A percentile compares a stretch with the other conserved stretches of the same genome.
Conservation (phyloP, 2,329 filamentous ascomycete species). For the Elsinoe arachidis region DNA sequence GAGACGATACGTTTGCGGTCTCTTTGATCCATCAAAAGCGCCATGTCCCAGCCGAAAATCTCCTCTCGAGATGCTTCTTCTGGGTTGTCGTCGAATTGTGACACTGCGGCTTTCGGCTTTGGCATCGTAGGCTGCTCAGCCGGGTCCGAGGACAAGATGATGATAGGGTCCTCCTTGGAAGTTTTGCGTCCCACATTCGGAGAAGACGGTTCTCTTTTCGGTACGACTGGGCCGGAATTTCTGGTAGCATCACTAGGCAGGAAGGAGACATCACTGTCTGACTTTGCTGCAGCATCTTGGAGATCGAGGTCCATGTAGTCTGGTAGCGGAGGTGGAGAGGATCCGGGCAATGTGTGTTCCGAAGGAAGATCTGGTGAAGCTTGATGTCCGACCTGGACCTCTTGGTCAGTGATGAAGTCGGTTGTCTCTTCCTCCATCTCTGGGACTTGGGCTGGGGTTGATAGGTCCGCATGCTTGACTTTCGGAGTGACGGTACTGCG, state of each 20-base stretch:
- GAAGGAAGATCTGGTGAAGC: background rate
- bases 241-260: slow-evolving; percentile 2
- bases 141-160: slow-evolving; percentile 4
- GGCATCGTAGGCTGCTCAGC: background rate
- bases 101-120: background rate
- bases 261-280: slow-evolving; percentile 1
- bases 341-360: background rate
- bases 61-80: background rate
- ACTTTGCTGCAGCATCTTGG: background rate
- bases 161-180: background rate
- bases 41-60: background rate
- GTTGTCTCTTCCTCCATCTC: slow-evolving; percentile 4
- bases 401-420: slow-evolving; percentile 5
- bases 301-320: background rate
- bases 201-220: background rate
- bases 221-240: background rate
- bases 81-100: background rate
- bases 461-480: background rate
- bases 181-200: background rate
- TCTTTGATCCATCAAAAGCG: background rate
- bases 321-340: background rate
- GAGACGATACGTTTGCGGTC: slow-evolving; percentile 11
- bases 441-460: background rate
- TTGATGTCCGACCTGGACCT: background rate
- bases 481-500: background rate